Conservation (phyloP, 2,329 filamentous ascomycete species). For the Botrytis sinoallii region DNA sequence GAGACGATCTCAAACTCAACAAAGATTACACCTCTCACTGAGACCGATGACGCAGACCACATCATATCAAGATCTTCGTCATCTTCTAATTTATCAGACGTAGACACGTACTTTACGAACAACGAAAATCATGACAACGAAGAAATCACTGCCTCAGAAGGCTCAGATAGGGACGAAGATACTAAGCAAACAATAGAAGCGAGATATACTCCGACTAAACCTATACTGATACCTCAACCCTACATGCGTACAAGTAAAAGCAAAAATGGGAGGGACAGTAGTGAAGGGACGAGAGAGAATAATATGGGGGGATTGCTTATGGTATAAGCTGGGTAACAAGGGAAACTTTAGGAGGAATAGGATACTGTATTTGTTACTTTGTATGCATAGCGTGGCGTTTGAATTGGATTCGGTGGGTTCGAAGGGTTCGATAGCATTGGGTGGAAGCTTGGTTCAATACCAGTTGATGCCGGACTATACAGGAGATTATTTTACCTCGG, state of each 20-base stretch:
- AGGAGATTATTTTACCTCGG: background rate
- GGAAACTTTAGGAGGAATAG: background rate
- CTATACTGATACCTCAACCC: background rate
- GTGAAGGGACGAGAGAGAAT: background rate
- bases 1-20: background rate
- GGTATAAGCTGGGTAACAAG: background rate
- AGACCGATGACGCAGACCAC: background rate
- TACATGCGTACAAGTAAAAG: background rate
- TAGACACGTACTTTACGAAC: background rate
- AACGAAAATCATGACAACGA: background rate
- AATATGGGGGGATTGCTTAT: slow-evolving; percentile 4
- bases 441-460: background rate
- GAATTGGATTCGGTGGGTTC: background rate
- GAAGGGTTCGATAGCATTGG: background rate
- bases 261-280: background rate
- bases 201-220: slow-evolving; percentile 1
- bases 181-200: background rate
- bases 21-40: background rate
- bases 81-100: background rate
- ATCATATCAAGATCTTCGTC: background rate
- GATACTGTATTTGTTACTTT: background rate
- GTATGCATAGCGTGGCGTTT: slow-evolving; percentile 13
- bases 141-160: background rate
- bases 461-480: background rate
- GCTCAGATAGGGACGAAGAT: slow-evolving; percentile 3